A percentile compares a stretch with the other conserved stretches of the same genome.
Conservation (phyloP, 2,329 filamentous ascomycete genomes). For the Colletotrichum paranaense region DNA sequence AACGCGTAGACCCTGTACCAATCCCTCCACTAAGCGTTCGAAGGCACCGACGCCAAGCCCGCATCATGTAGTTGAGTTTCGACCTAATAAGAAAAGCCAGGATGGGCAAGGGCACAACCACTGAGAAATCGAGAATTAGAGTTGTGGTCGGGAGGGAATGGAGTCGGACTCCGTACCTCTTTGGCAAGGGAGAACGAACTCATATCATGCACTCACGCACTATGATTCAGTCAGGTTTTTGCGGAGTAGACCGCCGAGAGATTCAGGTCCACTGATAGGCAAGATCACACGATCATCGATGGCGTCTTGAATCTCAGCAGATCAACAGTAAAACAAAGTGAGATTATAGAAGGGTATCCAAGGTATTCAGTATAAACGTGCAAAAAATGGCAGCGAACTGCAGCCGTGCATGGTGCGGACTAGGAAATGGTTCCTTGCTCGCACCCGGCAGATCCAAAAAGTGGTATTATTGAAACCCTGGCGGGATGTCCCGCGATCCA, state of each 20-base stretch:
- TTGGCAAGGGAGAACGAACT: no score
- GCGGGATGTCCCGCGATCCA: background rate
- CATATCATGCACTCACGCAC: no score
- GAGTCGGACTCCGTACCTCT: background rate
- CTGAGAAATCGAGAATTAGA: background rate
- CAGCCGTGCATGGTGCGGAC: no score
- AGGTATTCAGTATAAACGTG: no score
- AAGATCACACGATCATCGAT: background rate
- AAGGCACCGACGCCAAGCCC: background rate
- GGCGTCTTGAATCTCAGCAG: no score
- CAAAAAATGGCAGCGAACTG: no score
- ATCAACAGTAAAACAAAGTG: no score
- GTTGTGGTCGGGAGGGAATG: background rate
- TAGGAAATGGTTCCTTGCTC: background rate
- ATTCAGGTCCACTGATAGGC: background rate
- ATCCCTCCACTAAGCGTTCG: background rate
- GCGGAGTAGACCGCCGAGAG: background rate
- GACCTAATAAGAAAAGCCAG: background rate
- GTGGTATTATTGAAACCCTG: background rate
- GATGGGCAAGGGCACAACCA: background rate
- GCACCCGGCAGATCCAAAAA: background rate
- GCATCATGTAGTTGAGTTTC: background rate
- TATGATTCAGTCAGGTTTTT: background rate
- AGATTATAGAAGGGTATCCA: background rate
- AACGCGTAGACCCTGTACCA: background rate